Evolutionary conservation across 345 rosid genomes (phyloP).

Genomic region (Eucalyptus pumila): DNA sequence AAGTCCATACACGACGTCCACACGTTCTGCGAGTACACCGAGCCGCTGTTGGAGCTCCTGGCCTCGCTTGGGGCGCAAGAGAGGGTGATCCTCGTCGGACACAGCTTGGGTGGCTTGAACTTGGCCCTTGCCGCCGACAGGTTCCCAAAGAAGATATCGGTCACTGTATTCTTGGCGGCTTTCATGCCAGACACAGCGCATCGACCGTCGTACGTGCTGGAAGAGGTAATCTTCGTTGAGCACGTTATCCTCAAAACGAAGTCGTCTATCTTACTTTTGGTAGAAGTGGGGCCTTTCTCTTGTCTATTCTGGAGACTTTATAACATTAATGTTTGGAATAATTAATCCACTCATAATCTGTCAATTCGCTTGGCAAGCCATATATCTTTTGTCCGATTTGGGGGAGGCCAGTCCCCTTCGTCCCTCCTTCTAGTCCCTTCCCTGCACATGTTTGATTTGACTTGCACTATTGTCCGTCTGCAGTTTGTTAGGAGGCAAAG

Average conservation of each 20-base stretch:
- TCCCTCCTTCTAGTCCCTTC: neutral
- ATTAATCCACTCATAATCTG: neutral
- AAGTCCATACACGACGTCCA: conserved; percentile 24
- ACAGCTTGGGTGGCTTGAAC: conserved; percentile 57
- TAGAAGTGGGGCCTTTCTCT: neutral
- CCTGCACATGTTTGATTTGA: neutral
- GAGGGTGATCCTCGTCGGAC: conserved; percentile 52
- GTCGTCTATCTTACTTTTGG: neutral
- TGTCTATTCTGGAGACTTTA: neutral
- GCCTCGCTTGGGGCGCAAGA: conserved; percentile 10
- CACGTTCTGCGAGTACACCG: conserved; percentile 19
- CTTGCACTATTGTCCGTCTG: neutral
- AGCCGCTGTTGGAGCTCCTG: conserved; percentile 32
- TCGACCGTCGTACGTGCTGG: neutral
- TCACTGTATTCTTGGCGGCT: neutral
- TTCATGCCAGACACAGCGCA: neutral
- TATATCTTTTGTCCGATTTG: neutral
- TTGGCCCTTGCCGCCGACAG: conserved; percentile 21
- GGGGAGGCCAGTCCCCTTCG: neutral
- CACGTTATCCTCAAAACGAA: neutral
- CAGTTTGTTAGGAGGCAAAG: neutral
- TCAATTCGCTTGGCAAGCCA: neutral
- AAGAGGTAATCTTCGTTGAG: neutral
- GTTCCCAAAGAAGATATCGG: neutral
- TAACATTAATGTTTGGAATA: neutral